Percentiles rank a stretch among this genome's conserved stretches.
Evolutionary conservation across 2,329 filamentous ascomycete species (phyloP).

Genomic region (Fusarium kyushuense): DNA sequence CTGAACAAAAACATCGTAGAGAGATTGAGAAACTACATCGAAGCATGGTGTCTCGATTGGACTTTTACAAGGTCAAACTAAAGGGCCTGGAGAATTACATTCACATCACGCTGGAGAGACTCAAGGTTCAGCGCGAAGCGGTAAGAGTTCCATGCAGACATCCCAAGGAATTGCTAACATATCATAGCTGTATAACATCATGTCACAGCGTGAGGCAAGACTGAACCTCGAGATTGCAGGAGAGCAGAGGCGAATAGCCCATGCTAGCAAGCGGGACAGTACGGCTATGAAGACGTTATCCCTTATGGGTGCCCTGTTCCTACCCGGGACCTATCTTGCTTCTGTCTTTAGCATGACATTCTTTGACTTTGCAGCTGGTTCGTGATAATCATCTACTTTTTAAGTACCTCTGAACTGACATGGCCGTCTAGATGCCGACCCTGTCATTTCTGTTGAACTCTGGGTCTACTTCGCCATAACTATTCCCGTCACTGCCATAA

Average conservation of each 20-base stretch:
- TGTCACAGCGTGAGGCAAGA: slow-evolving; percentile 73
- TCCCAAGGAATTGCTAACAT: slow-evolving; percentile 23
- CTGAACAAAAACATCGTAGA: slow-evolving; percentile 47
- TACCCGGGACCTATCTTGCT: slow-evolving; percentile 71
- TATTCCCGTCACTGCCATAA: slow-evolving; percentile 66
- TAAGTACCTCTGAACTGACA: slow-evolving; percentile 4
- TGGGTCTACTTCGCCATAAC: slow-evolving; percentile 75
- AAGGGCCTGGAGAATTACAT: slow-evolving; percentile 73
- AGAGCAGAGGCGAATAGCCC: slow-evolving; percentile 69
- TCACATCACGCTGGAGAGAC: slow-evolving; percentile 69
- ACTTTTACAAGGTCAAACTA: slow-evolving; percentile 72
- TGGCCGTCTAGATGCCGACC: slow-evolving; percentile 47
- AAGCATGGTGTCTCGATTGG: slow-evolving; percentile 65
- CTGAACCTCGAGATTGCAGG: slow-evolving; percentile 73
- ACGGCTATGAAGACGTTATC: slow-evolving; percentile 75
- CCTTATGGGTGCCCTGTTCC: slow-evolving; percentile 71
- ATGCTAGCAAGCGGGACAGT: slow-evolving; percentile 71
- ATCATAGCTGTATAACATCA: slow-evolving; percentile 72
- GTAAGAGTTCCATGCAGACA: slow-evolving; percentile 54
- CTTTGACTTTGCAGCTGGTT: slow-evolving; percentile 69
- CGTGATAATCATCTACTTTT: slow-evolving; percentile 8
- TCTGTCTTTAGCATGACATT: slow-evolving; percentile 76
- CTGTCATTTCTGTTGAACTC: slow-evolving; percentile 63
- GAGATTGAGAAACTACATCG: slow-evolving; percentile 61
- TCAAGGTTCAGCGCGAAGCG: slow-evolving; percentile 71